Evolutionary conservation across 1,139 yeast genomes (phyloP).

Genomic region (Scheffersomyces titani): DNA sequence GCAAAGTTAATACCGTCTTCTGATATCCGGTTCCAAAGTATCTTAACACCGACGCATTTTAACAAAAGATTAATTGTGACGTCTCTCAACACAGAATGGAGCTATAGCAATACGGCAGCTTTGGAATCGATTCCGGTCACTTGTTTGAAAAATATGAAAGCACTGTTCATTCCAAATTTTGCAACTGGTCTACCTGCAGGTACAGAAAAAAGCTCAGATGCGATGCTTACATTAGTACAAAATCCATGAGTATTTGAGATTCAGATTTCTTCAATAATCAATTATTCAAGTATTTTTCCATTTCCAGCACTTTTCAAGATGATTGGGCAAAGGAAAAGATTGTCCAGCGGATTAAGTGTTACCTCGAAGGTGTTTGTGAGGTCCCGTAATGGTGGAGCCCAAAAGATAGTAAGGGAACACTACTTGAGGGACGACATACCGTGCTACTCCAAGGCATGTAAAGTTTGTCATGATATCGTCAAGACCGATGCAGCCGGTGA

Average conservation of each 20-base stretch:
- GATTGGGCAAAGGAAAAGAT: conserved; percentile 35
- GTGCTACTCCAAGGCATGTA: conserved; percentile 76
- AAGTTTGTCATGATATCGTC: conserved; percentile 56
- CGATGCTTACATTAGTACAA: not conserved
- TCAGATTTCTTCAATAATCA: too few species aligned
- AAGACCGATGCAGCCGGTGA: conserved; percentile 59
- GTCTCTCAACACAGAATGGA: too few species aligned
- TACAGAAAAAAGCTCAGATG: not conserved
- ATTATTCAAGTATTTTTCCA: not conserved
- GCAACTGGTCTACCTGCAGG: not conserved
- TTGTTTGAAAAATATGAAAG: too few species aligned
- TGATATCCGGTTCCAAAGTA: too few species aligned
- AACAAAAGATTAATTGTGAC: too few species aligned
- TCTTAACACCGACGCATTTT: too few species aligned
- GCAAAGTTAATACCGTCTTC: too few species aligned
- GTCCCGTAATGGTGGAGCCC: conserved; percentile 86
- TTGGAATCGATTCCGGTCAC: too few species aligned
- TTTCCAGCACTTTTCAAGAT: not conserved
- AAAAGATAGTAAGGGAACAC: conserved; percentile 91
- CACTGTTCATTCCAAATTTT: not conserved
- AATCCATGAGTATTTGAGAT: not conserved
- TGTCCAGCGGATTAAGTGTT: conserved; percentile 62
- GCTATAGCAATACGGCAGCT: too few species aligned
- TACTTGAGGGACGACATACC: conserved; percentile 91
- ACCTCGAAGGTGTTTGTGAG: conserved; percentile 92